Evolutionary conservation across 345 rosid species (phyloP).

Genomic region (Eutrema yunnanense): DNA sequence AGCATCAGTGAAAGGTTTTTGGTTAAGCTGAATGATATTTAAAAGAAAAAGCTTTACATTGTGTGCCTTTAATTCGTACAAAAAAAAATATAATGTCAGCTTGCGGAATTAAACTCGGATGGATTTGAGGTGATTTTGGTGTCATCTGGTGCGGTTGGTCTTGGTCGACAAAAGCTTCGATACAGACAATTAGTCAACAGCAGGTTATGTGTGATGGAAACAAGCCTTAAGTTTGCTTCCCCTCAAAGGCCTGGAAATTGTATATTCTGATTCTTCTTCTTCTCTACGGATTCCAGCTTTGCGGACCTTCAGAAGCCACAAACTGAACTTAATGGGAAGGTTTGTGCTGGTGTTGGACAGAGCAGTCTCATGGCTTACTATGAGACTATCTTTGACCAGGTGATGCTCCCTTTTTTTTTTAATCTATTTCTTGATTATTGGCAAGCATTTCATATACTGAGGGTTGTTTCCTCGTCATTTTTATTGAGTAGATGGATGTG

Average conservation of each 20-base stretch:
- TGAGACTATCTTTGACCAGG: slow-evolving; percentile 85
- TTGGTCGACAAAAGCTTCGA: slow-evolving; percentile 92
- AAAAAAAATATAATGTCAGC: slow-evolving; percentile 34
- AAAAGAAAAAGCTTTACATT: no score
- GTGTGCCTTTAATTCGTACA: no score
- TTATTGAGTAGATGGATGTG: slow-evolving; percentile 71
- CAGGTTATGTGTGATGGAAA: slow-evolving; percentile 61
- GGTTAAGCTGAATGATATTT: not conserved
- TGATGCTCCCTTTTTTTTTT: not conserved
- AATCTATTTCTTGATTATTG: not conserved
- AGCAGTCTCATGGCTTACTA: slow-evolving; percentile 93
- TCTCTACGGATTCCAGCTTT: slow-evolving; percentile 43
- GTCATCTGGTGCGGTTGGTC: slow-evolving; percentile 93
- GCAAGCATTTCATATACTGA: not conserved
- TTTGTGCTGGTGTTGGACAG: slow-evolving; percentile 99
- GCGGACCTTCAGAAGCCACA: slow-evolving; percentile 99
- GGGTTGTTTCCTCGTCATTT: not conserved
- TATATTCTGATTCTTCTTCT: not conserved
- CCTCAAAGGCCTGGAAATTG: not conserved
- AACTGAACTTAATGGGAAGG: slow-evolving; percentile 88
- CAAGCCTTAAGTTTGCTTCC: not conserved
- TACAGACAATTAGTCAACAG: slow-evolving; percentile 79
- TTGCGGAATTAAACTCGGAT: slow-evolving; percentile 76
- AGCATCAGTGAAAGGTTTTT: not conserved
- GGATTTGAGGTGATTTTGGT: slow-evolving; percentile 88